Percentiles rank a stretch among this genome's conserved stretches.
These are phyloP conservation scores for Drechslerella dactyloides DNA, from an alignment of 2,329 filamentous ascomycete species.

Conservation along the genomic window DNA sequence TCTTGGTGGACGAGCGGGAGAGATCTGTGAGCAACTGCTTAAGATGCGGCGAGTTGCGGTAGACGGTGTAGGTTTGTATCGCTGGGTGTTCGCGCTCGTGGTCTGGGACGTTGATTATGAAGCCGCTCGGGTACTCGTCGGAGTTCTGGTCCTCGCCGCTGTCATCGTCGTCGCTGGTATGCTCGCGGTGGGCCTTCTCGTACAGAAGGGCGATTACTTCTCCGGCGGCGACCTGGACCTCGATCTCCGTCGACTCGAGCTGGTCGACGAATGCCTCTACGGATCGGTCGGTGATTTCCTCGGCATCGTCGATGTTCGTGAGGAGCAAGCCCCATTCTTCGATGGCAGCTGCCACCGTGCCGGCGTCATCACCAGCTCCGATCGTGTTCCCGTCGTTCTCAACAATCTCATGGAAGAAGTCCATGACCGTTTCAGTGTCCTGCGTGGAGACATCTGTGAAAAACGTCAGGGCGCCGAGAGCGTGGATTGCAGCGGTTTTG, in stretches of 20 bases:
- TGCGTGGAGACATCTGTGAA: conserved; percentile 76
- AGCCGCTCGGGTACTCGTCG: conserved; percentile 36
- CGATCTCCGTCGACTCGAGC: conserved; percentile 74
- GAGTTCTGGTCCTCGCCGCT: conserved; percentile 58
- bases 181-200: conserved; percentile 70
- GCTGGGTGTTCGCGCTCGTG: conserved; percentile 20
- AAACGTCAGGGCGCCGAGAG: conserved; percentile 73
- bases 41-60: conserved; percentile 69
- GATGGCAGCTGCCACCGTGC: conserved; percentile 75
- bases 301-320: conserved; percentile 76
- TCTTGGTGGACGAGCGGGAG: conserved; percentile 67
- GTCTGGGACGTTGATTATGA: conserved; percentile 58
- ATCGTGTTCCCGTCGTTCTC: conserved; percentile 78
- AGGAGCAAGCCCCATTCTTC: conserved; percentile 81
- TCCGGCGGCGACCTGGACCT: conserved; percentile 77
- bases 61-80: conserved; percentile 72
- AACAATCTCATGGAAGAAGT: conserved; percentile 76
- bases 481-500: conserved; percentile 75
- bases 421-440: conserved; percentile 73
- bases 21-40: conserved; percentile 67
- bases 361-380: conserved; percentile 72
- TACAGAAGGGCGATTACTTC: conserved; percentile 82
- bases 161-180: conserved; percentile 60
- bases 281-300: conserved; percentile 72
- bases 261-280: conserved; percentile 85